These are phyloP conservation scores for Immersiella caudata DNA, from an alignment of 495 filamentous ascomycete species.

Conservation along the genomic window DNA sequence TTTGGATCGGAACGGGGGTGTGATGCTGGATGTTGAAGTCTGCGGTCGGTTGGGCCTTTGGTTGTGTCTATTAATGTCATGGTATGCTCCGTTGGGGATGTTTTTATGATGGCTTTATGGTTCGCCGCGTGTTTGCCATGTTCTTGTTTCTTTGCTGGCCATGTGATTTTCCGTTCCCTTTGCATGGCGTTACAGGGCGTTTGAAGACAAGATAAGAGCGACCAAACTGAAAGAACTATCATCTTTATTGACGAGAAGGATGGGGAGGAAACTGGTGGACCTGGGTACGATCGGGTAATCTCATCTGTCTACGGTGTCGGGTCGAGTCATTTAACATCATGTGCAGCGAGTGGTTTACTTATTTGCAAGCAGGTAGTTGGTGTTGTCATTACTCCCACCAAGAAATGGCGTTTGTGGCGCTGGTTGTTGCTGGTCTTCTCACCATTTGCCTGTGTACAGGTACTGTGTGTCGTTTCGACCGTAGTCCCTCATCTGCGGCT, in stretches of 20 bases:
- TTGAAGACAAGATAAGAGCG: constrained; percentile 2
- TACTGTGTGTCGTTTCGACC: background rate
- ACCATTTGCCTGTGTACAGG: background rate
- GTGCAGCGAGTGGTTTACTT: background rate
- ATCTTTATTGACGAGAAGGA: background rate
- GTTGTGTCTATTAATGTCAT: background rate
- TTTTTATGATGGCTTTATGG: background rate
- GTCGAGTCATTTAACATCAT: background rate
- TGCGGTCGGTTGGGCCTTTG: background rate
- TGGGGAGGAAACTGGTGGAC: no score
- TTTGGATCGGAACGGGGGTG: background rate
- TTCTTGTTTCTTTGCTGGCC: background rate
- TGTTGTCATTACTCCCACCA: background rate
- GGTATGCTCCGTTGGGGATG: background rate
- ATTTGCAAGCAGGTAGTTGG: background rate
- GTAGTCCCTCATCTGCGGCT: no score
- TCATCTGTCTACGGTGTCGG: background rate
- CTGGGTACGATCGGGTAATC: background rate
- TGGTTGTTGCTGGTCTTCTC: constrained; percentile 1
- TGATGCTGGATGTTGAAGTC: background rate
- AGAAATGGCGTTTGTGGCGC: background rate
- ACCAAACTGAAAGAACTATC: background rate
- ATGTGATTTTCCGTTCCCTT: background rate
- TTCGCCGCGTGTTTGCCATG: background rate
- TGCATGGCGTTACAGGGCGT: constrained; percentile 9